These are phyloP conservation scores for Talaromyces rugulosus DNA, from an alignment of 2,329 filamentous ascomycete genomes.

Conservation along the genomic window DNA sequence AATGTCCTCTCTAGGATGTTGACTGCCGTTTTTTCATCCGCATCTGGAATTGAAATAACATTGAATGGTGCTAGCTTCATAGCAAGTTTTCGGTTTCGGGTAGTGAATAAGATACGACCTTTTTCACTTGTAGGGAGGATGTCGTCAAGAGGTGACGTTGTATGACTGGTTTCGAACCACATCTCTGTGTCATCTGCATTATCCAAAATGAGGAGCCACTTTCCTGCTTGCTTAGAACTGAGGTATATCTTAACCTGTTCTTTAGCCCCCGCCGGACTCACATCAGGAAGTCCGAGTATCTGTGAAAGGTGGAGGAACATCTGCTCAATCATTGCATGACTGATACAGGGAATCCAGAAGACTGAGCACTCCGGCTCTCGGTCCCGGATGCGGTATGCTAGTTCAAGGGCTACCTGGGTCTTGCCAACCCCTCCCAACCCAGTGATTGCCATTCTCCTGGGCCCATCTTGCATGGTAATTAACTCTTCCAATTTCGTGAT, in stretches of 20 bases:
- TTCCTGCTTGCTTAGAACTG: slow-evolving; percentile 7
- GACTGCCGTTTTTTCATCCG: slow-evolving; percentile 11
- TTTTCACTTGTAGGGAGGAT: slow-evolving; percentile 18
- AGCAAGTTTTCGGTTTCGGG: slow-evolving; percentile 17
- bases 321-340: slow-evolving; percentile 1
- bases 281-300: slow-evolving; percentile 8
- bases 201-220: slow-evolving; percentile 23
- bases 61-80: slow-evolving; percentile 17
- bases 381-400: slow-evolving; percentile 6
- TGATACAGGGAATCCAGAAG: slow-evolving; percentile 6
- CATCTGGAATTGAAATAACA: slow-evolving; percentile 15
- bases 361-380: neutral
- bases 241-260: slow-evolving; percentile 14
- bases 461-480: neutral
- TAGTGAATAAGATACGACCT: slow-evolving; percentile 25
- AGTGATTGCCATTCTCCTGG: slow-evolving; percentile 9
- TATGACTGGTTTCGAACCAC: slow-evolving; percentile 5
- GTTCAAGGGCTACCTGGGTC: slow-evolving; percentile 14
- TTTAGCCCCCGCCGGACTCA: slow-evolving; percentile 15
- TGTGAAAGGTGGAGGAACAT: slow-evolving; percentile 1
- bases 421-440: slow-evolving; percentile 18
- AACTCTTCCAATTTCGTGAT: slow-evolving; percentile 8
- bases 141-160: slow-evolving; percentile 3
- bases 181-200: slow-evolving; percentile 21
- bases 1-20: slow-evolving; percentile 1